Evolutionary conservation across 2,329 filamentous ascomycete genomes (phyloP).

Genomic region (Pestalotiopsis sp.): DNA sequence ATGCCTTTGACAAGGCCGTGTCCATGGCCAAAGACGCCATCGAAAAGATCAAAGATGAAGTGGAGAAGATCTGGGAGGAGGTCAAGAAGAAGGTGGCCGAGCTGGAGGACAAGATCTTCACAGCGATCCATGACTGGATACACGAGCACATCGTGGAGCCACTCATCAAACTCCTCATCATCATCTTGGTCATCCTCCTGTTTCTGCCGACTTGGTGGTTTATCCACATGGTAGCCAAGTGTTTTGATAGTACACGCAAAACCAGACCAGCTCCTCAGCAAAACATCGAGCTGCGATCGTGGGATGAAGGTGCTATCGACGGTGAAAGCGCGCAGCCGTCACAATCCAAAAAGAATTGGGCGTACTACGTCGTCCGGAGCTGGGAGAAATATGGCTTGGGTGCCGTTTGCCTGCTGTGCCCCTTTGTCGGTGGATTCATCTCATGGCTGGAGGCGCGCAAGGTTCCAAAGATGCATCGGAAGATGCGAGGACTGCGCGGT

Average conservation of each 20-base stretch:
- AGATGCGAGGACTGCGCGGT: not conserved
- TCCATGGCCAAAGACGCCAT: not conserved
- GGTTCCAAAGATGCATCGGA: not conserved
- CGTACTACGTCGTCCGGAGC: constrained; percentile 2
- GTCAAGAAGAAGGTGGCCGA: not conserved
- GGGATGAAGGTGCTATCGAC: not conserved
- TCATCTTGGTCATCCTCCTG: not conserved
- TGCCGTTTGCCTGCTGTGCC: not conserved
- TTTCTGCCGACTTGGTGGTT: not conserved
- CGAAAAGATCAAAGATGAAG: constrained; percentile 2
- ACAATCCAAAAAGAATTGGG: not conserved
- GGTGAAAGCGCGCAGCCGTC: not conserved
- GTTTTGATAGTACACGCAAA: not conserved
- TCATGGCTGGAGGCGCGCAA: not conserved
- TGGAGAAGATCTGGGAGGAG: constrained; percentile 2
- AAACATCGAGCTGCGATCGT: not conserved
- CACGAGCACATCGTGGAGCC: not conserved
- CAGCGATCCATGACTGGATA: not conserved
- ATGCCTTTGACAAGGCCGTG: not conserved
- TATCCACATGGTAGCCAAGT: not conserved
- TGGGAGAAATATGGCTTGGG: constrained; percentile 2
- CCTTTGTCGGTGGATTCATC: not conserved
- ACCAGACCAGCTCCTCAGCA: too few species aligned
- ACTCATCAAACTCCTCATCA: not conserved
- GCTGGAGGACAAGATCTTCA: not conserved